Evolutionary conservation across 768 basidiomycete genomes (phyloP).

Genomic region (Tulasnella sp.): DNA sequence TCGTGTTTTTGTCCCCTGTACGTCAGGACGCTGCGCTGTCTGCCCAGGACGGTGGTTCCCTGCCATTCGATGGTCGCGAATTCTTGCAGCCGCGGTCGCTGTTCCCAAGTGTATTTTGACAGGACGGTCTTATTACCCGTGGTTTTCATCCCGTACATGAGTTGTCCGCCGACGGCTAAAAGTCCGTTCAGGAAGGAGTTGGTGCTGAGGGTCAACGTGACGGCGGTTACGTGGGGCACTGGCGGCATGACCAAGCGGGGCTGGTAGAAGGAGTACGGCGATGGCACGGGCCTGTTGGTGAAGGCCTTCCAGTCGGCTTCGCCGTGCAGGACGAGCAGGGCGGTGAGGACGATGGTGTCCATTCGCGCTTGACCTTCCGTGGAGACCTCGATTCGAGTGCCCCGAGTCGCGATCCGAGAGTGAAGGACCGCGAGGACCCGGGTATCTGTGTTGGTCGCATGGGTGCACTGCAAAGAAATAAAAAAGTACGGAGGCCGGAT

Average conservation of each 20-base stretch:
- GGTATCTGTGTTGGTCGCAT: neutral
- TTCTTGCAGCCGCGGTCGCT: conserved; percentile 19
- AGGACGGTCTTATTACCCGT: conserved; percentile 22
- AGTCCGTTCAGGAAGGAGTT: conserved; percentile 25
- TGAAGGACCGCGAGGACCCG: conserved; percentile 22
- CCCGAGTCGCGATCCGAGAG: conserved; percentile 24
- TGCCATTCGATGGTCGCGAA: conserved; percentile 27
- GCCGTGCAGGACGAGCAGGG: conserved; percentile 26
- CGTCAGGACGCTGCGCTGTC: neutral
- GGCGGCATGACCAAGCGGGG: conserved; percentile 14
- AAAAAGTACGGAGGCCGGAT: neutral
- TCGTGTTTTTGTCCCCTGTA: conserved; percentile 19
- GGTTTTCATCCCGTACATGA: conserved; percentile 26
- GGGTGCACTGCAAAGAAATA: neutral
- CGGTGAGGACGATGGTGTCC: conserved; percentile 29
- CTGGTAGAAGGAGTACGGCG: conserved; percentile 23
- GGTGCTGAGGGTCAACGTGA: conserved; percentile 21
- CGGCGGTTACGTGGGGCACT: conserved; percentile 20
- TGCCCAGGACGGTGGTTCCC: conserved; percentile 13
- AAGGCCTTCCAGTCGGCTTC: conserved; percentile 26
- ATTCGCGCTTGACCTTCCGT: conserved; percentile 8
- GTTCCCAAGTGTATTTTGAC: conserved; percentile 28
- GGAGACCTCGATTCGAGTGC: conserved; percentile 27
- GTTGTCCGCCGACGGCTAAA: conserved; percentile 24
- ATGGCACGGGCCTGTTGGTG: neutral